These are phyloP conservation scores for Aspergillus sp. DNA, from an alignment of 2,329 filamentous ascomycete species.

Conservation along the genomic window DNA sequence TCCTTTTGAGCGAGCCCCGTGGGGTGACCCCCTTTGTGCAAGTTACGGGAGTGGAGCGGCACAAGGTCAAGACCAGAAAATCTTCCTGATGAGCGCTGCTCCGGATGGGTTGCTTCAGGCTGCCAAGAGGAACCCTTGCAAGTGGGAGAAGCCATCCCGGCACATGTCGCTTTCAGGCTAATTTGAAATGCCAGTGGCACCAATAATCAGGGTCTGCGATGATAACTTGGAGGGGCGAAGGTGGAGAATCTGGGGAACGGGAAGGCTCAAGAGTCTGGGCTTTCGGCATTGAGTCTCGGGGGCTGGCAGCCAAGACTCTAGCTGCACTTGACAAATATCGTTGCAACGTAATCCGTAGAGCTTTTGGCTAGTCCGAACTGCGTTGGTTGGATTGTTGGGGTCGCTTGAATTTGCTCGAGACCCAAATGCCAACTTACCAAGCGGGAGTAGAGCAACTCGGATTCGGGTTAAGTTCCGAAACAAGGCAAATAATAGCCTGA, in stretches of 20 bases:
- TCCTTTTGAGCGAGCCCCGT: neutral
- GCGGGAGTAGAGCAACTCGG: neutral
- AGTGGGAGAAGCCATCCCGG: neutral
- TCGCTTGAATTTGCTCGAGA: neutral
- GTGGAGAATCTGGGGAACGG: neutral
- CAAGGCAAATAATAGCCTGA: neutral
- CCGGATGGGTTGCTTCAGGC: neutral
- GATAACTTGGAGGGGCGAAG: neutral
- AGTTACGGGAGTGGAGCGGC: neutral
- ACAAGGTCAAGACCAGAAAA: neutral
- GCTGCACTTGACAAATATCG: neutral
- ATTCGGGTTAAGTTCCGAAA: neutral
- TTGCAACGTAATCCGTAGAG: neutral
- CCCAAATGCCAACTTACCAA: neutral
- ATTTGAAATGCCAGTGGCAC: neutral
- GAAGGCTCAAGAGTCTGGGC: neutral
- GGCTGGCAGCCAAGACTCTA: neutral
- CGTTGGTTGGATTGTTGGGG: neutral
- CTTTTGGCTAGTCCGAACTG: neutral
- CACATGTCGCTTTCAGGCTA: neutral
- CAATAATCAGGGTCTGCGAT: neutral
- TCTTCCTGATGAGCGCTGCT: too few species aligned
- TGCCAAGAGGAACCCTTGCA: neutral
- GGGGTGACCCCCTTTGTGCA: neutral
- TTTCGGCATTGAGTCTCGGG: neutral